Evolutionary conservation across 208 protist genomes (phyloP), one percentile per base, ranked within the genome.

Genomic region (Tetramitus jugosus): DNA sequence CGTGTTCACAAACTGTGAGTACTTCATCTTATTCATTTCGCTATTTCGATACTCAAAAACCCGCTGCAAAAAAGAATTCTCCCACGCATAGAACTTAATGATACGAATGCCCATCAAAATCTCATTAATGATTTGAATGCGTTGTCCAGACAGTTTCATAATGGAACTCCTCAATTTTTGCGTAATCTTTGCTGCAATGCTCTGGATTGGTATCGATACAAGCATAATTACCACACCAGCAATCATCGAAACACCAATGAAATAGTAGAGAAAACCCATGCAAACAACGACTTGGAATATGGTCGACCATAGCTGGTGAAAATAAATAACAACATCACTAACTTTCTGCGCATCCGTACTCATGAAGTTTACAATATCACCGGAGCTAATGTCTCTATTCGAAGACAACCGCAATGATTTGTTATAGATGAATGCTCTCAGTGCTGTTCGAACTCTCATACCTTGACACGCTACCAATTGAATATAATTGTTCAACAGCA

Each of bases 221-320:
- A 89, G 17, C 76, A 88, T 82, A 20, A 89, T 35, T 43, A 37
- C 78, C 2, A 85, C 43, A 6, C 82, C 86, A 33, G 65, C 81
- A 7, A 89, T 62, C 17, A 81, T 76, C 0, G 76, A n/a, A n/a
- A 33, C 52, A 14, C 84, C 84, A 79, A 61, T 17, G 46, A 60
- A 37, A 31, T 3, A 4, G 3, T 42, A 75, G 26, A 81, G 29
- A 17, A 79, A 35, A 33, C 3, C 26, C 23, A 81, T 29, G 23
- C 43, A 49, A 29, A 82, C 64, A 6, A 39, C 31, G 33, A 89
- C 86, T 67, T 89, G 85, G 26, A 84, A 45, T 7, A 75, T 23
- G 31, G 79, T 72, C 8, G 60, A 76, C 86, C 86, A 89, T 33
- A 87, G 75, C 78, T n/a, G n/a, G 65, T 89, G 86, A 35, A 89